Conservation (phyloP, 805 yeast genomes). For the Candida insectorum region DNA sequence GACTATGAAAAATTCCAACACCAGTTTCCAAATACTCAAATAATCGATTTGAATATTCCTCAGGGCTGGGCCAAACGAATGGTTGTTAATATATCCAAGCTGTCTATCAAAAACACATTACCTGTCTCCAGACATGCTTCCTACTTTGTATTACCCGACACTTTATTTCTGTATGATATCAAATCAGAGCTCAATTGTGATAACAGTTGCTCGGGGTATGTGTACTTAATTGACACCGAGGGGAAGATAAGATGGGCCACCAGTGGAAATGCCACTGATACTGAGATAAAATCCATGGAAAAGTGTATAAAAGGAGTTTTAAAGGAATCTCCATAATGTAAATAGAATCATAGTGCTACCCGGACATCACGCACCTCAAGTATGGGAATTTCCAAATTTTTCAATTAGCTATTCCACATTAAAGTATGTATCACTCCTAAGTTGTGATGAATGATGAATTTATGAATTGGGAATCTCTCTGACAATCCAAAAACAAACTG, state of each 20-base stretch:
- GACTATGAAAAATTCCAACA: constrained; percentile 36
- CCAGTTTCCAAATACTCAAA: constrained; percentile 55
- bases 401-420: too few relatives aligned
- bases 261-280: constrained; percentile 72
- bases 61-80: constrained; percentile 68
- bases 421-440: too few relatives aligned
- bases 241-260: constrained; percentile 89
- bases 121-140: constrained; percentile 50
- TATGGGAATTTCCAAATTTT: neutral
- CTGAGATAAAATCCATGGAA: constrained; percentile 64
- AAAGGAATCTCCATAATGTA: constrained; percentile 35
- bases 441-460: constrained; percentile 20
- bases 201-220: constrained; percentile 79
- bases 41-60: constrained; percentile 73
- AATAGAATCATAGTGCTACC: neutral
- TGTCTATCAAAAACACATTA: constrained; percentile 40
- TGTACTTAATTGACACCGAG: constrained; percentile 70
- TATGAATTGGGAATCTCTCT: constrained; percentile 37
- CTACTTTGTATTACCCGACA: constrained; percentile 64
- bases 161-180: constrained; percentile 52
- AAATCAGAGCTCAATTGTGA: constrained; percentile 61
- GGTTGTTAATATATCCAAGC: constrained; percentile 49
- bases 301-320: constrained; percentile 59
- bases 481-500: constrained; percentile 25
- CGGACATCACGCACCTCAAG: neutral